Evolutionary conservation across 1,284 basidiomycete genomes (phyloP), one percentile per base, ranked within the genome.

Genomic region (Cutaneotrichosporon sp.): DNA sequence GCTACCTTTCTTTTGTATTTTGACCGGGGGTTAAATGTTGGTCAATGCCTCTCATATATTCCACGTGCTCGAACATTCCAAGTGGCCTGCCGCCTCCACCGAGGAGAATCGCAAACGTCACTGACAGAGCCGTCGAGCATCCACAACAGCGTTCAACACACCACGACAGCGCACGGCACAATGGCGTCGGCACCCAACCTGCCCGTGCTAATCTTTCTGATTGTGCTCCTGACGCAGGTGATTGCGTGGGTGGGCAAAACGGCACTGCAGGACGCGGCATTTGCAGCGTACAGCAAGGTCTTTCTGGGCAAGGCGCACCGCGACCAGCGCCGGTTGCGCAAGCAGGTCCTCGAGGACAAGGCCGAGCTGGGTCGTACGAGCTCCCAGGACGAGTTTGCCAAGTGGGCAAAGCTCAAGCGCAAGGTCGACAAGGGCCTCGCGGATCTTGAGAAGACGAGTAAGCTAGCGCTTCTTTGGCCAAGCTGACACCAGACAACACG

Each of bases 361-460:
- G 82, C 87, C 36, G 88, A 97, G 70, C 82, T 98, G 9, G 76
- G 86, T 54, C 84, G 85, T 67, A 98, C 93, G 26, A 91, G 88
- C 64, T 88, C 90, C 13, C 94, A 98, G 72, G 94, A 97, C 70
- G 88, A 98, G 70, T 98, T 99, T 73, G 89, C 93, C 15, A 97
- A 92, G 77, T 98, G 96, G 96, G 94, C 94, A 41, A 94, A 92
- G 77, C 77, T 98, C 65, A 79, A 88, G 65, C 77, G 96, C 59
- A 88, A 83, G 62, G 84, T 97, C 33, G 96, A 99, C 77, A 97
- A 96, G 75, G 87, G 87, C 5, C 73, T 96, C n/a, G 82, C 83
- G 26, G 90, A 97, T 46, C 79, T 98, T n/a, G 94, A 98, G 77
- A 87, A 85, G 73, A 80, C 88, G 60, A 97, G 89, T 91, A 73